A percentile compares a stretch with the other conserved stretches of the same genome.
phyloP scores from a whole-genome alignment of 192 early-diverging fungal species.

The Coemansia reversa region DNA sequence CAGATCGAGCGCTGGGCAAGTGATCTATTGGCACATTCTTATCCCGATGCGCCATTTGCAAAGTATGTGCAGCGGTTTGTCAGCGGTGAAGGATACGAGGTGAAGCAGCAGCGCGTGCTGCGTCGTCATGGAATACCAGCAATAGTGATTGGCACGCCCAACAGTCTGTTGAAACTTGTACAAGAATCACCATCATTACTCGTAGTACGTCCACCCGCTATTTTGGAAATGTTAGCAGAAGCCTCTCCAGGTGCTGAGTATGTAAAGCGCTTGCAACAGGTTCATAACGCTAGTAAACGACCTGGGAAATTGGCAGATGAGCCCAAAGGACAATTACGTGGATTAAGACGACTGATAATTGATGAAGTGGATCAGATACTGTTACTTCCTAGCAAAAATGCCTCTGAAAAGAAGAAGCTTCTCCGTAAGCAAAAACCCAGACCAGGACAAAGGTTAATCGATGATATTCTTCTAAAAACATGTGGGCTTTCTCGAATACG shows the following conservation, averaged over 20 bases:
- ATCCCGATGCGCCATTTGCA: conserved; percentile 7
- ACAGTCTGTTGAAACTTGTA: conserved; percentile 18
- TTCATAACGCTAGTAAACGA: conserved; percentile 2
- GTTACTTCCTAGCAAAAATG: conserved; percentile 24
- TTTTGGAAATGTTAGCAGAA: conserved; percentile 6
- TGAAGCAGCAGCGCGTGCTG: conserved; percentile 11
- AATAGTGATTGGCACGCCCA: conserved; percentile 29
- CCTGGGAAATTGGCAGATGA: background rate
- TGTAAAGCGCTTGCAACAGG: background rate
- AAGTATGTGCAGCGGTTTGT: conserved; percentile 35
- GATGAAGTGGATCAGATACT: conserved; percentile 51
- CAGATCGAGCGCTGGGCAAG: conserved; percentile 33
- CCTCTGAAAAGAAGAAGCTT: conserved; percentile 11
- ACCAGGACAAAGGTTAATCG: conserved; percentile 36
- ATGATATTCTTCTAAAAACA: conserved; percentile 18
- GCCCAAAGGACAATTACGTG: conserved; percentile 2
- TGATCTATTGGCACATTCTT: conserved; percentile 11
- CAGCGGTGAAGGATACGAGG: conserved; percentile 20
- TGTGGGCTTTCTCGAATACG: conserved; percentile 7
- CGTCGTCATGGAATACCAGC: conserved; percentile 33
- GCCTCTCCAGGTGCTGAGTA: background rate
- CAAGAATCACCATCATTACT: background rate
- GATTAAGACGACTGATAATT: conserved; percentile 29
- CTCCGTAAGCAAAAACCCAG: conserved; percentile 31
- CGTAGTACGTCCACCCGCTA: background rate